These are phyloP conservation scores for Dactylellina drechsleri DNA, from an alignment of 2,329 filamentous ascomycete genomes.

Conservation along the genomic window DNA sequence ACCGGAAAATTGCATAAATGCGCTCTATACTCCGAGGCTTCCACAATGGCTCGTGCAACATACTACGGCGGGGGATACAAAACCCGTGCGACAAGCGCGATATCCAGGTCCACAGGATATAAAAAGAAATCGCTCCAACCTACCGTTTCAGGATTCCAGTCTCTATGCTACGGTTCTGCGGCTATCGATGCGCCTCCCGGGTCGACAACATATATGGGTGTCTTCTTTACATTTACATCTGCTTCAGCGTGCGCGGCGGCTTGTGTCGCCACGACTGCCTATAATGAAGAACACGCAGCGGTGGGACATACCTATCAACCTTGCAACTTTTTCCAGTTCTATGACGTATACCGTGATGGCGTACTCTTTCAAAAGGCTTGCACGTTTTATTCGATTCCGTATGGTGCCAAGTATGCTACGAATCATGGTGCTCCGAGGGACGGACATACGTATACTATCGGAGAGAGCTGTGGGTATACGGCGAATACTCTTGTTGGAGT, in stretches of 20 bases:
- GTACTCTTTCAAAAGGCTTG: constrained; percentile 18
- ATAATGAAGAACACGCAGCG: not conserved
- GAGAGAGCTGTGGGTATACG: constrained; percentile 29
- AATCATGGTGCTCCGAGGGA: constrained; percentile 13
- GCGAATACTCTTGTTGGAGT: constrained; percentile 4
- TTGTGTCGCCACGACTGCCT: not conserved
- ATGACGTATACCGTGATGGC: constrained; percentile 27
- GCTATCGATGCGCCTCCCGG: constrained; percentile 20
- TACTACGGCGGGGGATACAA: not conserved
- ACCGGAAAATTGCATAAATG: constrained; percentile 21
- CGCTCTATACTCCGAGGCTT: constrained; percentile 26
- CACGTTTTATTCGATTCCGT: constrained; percentile 19
- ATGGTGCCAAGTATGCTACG: constrained; percentile 18
- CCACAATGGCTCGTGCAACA: constrained; percentile 15
- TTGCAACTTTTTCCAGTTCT: constrained; percentile 36
- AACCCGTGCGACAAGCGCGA: not conserved
- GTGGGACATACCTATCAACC: constrained; percentile 14
- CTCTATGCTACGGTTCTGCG: constrained; percentile 17
- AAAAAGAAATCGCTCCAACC: not conserved
- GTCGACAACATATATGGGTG: constrained; percentile 16
- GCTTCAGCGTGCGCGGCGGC: not conserved
- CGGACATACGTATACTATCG: constrained; percentile 21
- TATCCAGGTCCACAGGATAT: not conserved
- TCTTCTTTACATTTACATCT: constrained; percentile 20
- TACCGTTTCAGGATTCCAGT: not conserved